Base-by-base conservation (phyloP, 164 flowering plant species). In the Kingdonia uniflora region DNA sequence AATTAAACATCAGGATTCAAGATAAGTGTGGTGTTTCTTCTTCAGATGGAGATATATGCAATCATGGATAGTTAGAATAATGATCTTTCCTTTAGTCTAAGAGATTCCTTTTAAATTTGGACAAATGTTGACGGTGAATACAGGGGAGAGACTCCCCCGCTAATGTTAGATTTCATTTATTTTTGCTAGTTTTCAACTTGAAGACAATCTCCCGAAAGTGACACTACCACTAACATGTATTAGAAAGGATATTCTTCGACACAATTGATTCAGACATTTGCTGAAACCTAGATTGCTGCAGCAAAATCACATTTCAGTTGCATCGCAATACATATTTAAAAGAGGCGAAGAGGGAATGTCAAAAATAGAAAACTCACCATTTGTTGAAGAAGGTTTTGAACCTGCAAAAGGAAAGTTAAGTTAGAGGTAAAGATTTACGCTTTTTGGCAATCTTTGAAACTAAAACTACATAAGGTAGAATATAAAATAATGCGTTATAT, bases 271-370 rank as follows among this genome's bases (percentile, higher is more conserved):
- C 89, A 0, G 96, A 87, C 96, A 91, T 91, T 56, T 82, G 49
- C 51, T 85, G 95, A 58, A 91, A 91, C 80, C 96, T 83, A 54
- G 76, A 51, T 85, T 90, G 97, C 97, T 91, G 92, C 77, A 65
- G 55, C 62, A 23, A 49, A 16, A 63, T 17, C 14, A 53, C 13
- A 14, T 22, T 6, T 22, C 29, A 49, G 24, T 14, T 6, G 21
- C 17, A 49, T 13, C 21, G n/a, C n/a, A 23, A 24, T 48, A 15
- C 17, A 23, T 23, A 19, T 45, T 45, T n/a, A 11, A 48, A 14
- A 17, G 10, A 22, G 13, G 51, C 16, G 21, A 13, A 49, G 33
- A n/a, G n/a, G n/a, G n/a, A n/a, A n/a, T n/a, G 19, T 2, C 7
- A 11, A 51, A 13, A 51, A 35, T 14, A 19, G 29, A 25, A 17